Evolutionary conservation across 305 asterid genomes (phyloP), one percentile per base, ranked within the genome.

Genomic region (Vinca major): DNA sequence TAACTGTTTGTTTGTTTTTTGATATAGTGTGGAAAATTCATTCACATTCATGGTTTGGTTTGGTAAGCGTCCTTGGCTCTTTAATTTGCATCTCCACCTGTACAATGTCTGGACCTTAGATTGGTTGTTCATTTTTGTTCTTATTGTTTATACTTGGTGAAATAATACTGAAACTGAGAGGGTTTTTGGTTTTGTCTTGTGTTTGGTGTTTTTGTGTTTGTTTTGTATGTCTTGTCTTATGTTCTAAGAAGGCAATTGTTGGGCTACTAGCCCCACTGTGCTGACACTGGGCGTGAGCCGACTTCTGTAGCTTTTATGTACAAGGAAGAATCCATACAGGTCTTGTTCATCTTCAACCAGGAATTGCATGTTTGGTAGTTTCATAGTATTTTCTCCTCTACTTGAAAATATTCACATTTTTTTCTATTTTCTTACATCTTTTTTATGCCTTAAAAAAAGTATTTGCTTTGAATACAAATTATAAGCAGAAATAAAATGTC

Each of bases 261-360:
- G 97, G 98, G 97, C 93, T 85, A 87, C 95, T 92, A 83, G 93
- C 91, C 98, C 93, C 91, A 85, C 92, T 89, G 91, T 90, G 98
- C 97, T 88, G 98, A 85, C 97, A 88, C 88, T 92, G 96, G 96
- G 94, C 89, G 33, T 92, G 98, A 88, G 93, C 91, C 84, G 96
- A 90, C 95, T 83, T 86, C 96, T 90, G 89, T 92, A 90, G 98
- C 97, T 88, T 86, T 80, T 83, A 85, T 92, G 90, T 92, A 82
- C 95, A 87, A 83, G 92, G 95, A 83, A 80, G 96, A 88, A 84
- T 78, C 89, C 78, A 80, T 73, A 83, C 98, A 92, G 98, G 97
- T 92, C 88, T 74, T 90, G 89, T 88, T 83, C 91, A 92, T 88
- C 96, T 88, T 89, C 89, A 87, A 83, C 96, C 86, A 86, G 97